Evolutionary conservation across 2,329 filamentous ascomycete genomes (phyloP).

Genomic region (Conoideocrella luteorostrata): DNA sequence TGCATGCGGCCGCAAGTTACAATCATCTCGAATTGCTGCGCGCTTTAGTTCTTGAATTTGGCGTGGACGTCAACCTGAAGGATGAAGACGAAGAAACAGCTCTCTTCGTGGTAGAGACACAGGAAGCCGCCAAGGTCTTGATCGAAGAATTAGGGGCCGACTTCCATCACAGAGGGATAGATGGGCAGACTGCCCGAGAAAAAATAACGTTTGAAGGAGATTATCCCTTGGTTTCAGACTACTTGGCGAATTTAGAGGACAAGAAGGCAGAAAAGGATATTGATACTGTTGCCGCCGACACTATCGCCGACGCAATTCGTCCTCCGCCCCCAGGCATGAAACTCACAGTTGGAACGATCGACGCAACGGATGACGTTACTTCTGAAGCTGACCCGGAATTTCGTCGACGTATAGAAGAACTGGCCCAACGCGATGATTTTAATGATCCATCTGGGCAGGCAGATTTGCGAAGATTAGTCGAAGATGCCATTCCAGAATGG

Average conservation of each 20-base stretch:
- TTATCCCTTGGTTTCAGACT: conserved; percentile 67
- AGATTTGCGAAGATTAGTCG: conserved; percentile 70
- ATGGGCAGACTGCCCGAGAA: conserved; percentile 74
- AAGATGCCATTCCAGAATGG: conserved; percentile 69
- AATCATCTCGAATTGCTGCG: conserved; percentile 77
- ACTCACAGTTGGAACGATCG: conserved; percentile 71
- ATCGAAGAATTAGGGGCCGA: conserved; percentile 78
- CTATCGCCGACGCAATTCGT: conserved; percentile 40
- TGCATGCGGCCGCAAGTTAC: conserved; percentile 92
- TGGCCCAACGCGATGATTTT: conserved; percentile 80
- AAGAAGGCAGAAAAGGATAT: conserved; percentile 21
- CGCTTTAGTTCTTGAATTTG: conserved; percentile 66
- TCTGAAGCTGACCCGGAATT: conserved; percentile 75
- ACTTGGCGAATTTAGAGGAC: conserved; percentile 43
- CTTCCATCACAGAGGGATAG: conserved; percentile 56
- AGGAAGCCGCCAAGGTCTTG: conserved; percentile 69
- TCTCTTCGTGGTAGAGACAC: conserved; percentile 84
- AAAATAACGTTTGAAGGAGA: conserved; percentile 75
- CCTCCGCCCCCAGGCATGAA: conserved; percentile 69
- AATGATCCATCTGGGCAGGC: conserved; percentile 72
- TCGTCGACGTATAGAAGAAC: conserved; percentile 76
- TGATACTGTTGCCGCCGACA: conserved; percentile 19
- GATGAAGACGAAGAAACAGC: conserved; percentile 93
- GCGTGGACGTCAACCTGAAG: conserved; percentile 70
- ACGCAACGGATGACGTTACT: conserved; percentile 51